Percentiles rank a stretch among this genome's conserved stretches.
phyloP scores from a whole-genome alignment of 352 stramenopile species.

The Pythium aristosporum region DNA sequence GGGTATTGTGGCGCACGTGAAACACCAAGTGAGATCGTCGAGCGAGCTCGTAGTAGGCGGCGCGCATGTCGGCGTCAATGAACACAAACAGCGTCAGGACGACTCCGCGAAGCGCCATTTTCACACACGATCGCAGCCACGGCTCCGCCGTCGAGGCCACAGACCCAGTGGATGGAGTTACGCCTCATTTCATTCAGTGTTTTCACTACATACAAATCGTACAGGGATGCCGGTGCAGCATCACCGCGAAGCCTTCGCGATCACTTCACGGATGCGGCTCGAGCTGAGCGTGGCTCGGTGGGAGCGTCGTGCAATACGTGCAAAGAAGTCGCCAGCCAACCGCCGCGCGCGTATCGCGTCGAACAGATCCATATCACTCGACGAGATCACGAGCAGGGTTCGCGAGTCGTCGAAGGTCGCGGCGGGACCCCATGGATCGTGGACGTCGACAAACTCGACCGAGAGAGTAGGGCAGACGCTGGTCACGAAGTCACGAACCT shows the following conservation, averaged over 20 bases:
- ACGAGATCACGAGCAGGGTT: constrained; percentile 74
- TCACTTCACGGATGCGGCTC: background rate
- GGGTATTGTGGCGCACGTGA: constrained; percentile 31
- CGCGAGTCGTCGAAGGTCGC: constrained; percentile 58
- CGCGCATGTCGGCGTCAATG: constrained; percentile 42
- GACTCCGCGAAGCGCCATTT: constrained; percentile 51
- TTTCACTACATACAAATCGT: background rate
- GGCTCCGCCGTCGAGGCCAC: constrained; percentile 29
- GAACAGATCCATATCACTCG: constrained; percentile 1
- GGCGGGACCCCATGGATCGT: constrained; percentile 76
- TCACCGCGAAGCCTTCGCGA: background rate
- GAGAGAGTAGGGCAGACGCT: constrained; percentile 63
- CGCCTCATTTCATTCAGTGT: too few species aligned
- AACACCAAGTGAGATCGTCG: constrained; percentile 70
- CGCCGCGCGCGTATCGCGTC: background rate
- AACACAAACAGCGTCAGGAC: constrained; percentile 56
- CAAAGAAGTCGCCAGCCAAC: background rate
- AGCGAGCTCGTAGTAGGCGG: constrained; percentile 80
- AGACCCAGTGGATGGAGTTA: too few species aligned
- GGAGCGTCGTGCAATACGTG: background rate
- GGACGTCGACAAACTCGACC: constrained; percentile 69
- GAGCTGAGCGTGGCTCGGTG: background rate
- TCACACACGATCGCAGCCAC: constrained; percentile 70
- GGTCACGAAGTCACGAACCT: constrained; percentile 57
- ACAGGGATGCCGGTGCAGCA: background rate